Evolutionary conservation across 768 basidiomycete species (phyloP), one percentile per base, ranked within the genome.

Genomic region (Mycena rosella): DNA sequence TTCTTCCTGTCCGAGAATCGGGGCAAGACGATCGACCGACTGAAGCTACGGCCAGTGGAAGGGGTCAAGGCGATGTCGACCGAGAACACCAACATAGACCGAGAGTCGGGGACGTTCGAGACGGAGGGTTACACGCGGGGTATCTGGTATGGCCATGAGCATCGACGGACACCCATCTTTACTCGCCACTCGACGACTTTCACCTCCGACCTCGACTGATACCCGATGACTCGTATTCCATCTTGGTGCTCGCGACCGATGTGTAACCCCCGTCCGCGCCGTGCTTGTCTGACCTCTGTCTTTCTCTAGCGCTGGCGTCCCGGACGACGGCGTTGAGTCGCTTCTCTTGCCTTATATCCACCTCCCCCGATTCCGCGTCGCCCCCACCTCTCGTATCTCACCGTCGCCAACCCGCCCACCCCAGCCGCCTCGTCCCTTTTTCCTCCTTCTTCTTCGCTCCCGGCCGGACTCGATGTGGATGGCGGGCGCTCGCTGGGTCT

Each of bases 301-400:
- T n/a, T 14, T 9, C 18, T 34, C 27, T 20, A 48, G 47, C 47
- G 22, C 47, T 48, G 47, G 47, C 47, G 26, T 48, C 24, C 47
- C 63, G 52, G 62, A 63, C 62, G 53, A 63, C 53, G 52, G 62
- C 32, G 22, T 42, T 36, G 32, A 47, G 62, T 15, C 10, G 53
- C 62, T 63, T 63, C 62, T 47, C 44, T 63, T n/a, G 34, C 62
- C 53, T 20, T 44, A 63, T 45, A 14, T 47, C 55, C 45, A 47
- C 45, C 45, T 63, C 61, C 61, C 52, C 52, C 61, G 61, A 63
- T 55, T 26, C 61, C 32, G 11, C 30, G 53, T 63, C 61, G 53
- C 17, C 61, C 61, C 53, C 61, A 63, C 45, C 61, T 27, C 53
- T 3, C 11, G 2, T 34, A 26, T 15, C 22, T 7, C 18, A 22